These are phyloP conservation scores for Zymoseptoria ardabiliae DNA, from an alignment of 2,329 filamentous ascomycete genomes.

Conservation along the genomic window DNA sequence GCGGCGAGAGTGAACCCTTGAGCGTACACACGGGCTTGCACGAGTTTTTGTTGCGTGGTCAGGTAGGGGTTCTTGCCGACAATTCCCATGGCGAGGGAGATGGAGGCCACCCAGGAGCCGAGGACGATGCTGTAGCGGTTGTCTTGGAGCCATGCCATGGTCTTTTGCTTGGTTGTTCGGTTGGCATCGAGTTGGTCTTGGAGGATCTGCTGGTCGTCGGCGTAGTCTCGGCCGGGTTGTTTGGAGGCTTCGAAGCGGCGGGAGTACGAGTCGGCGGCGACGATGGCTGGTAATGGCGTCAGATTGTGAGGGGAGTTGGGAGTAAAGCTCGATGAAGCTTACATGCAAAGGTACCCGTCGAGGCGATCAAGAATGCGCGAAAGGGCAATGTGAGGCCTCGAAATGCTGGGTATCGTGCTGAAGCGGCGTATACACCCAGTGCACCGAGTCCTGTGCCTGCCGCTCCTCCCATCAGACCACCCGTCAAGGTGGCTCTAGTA, in stretches of 20 bases:
- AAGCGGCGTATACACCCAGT: constrained; percentile 60
- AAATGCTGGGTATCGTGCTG: constrained; percentile 68
- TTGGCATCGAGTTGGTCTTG: constrained; percentile 46
- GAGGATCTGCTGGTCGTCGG: constrained; percentile 54
- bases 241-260: constrained; percentile 62
- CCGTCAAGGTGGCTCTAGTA: constrained; percentile 62
- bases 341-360: constrained; percentile 71
- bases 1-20: constrained; percentile 83
- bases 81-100: constrained; percentile 65
- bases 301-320: background rate
- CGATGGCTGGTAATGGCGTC: constrained; percentile 48
- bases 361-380: constrained; percentile 82
- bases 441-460: constrained; percentile 61
- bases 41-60: constrained; percentile 73
- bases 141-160: constrained; percentile 65
- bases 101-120: constrained; percentile 70
- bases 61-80: constrained; percentile 74
- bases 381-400: constrained; percentile 79
- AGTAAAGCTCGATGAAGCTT: constrained; percentile 10
- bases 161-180: constrained; percentile 53
- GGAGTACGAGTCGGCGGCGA: constrained; percentile 70
- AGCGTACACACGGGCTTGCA: constrained; percentile 90
- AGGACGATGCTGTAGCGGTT: constrained; percentile 86
- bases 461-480: constrained; percentile 66
- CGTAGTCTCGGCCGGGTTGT: constrained; percentile 62